phyloP scores from a whole-genome alignment of 805 yeast genomes.

The Candida ovalis region DNA sequence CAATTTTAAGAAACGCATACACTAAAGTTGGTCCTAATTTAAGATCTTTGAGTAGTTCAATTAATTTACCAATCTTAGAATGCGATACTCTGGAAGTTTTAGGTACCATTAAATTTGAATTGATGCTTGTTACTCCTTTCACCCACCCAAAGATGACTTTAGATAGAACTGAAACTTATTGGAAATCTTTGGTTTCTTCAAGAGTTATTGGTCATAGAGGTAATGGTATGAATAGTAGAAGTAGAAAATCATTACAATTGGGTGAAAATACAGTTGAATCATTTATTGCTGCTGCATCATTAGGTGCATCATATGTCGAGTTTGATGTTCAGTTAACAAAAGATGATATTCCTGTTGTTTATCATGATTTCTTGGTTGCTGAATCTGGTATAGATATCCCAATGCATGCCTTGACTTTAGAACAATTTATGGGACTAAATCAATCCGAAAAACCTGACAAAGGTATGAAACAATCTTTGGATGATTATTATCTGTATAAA shows the following conservation, averaged over 20 bases:
- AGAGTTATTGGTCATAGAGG: conserved; percentile 97
- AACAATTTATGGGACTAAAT: conserved; percentile 71
- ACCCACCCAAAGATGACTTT: conserved; percentile 62
- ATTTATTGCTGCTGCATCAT: conserved; percentile 91
- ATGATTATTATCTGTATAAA: conserved; percentile 29
- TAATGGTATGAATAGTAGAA: conserved; percentile 77
- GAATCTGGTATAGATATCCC: conserved; percentile 96
- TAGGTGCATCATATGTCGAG: conserved; percentile 95
- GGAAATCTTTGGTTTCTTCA: conserved; percentile 86
- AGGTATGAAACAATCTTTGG: conserved; percentile 21
- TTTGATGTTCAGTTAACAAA: conserved; percentile 95
- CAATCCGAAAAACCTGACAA: conserved; percentile 20
- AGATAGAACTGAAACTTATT: conserved; percentile 72
- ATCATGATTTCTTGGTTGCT: conserved; percentile 91
- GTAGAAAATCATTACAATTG: conserved; percentile 74
- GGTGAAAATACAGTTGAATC: conserved; percentile 96
- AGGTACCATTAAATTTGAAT: conserved; percentile 76
- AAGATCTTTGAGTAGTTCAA: conserved; percentile 59
- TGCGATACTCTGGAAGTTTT: conserved; percentile 65
- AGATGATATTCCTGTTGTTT: conserved; percentile 86
- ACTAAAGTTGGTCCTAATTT: conserved; percentile 66
- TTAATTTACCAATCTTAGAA: conserved; percentile 76
- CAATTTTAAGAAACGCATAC: conserved; percentile 55
- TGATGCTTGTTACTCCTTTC: conserved; percentile 68
- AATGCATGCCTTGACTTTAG: conserved; percentile 86